Evolutionary conservation across 805 yeast genomes (phyloP), one percentile per base, ranked within the genome.

Genomic region (Candida nitratophila): DNA sequence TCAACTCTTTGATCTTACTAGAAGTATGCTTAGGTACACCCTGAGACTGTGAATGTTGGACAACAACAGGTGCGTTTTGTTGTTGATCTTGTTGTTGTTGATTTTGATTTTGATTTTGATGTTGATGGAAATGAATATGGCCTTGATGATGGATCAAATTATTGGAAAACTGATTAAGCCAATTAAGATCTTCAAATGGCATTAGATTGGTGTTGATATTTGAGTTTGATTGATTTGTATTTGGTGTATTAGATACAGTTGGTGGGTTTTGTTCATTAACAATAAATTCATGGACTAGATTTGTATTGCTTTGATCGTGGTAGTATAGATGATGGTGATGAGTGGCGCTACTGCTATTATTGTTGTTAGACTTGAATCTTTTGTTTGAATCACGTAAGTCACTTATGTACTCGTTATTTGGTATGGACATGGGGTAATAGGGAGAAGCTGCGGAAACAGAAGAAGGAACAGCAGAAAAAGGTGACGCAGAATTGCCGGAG

Each of bases 281-380:
- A 4, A 24, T 24, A 15, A 36, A 22, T 19, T 36, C 39, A 22
- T 36, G 39, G 8, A 22, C 39, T 15, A 36, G 14, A 21, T 36
- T 36, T 14, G 19, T 6, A 22, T 17, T 30, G 10, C 5, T 4
- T 15, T 30, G 31, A 33, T 40, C 37, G 8, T 33, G 37, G 24
- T 39, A 39, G 21, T 40, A 31, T 32, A 24, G 22, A 19, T 40
- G 42, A 31, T 31, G 30, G 30, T 40, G 30, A 16, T 30, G 42
- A 6, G 27, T 24, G 10, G 27, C 10, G 27, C 10, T 33, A 33
- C 8, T 15, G 17, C 20, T 33, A 31, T 31, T 31, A 6, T 6
- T 8, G 17, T 31, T 31, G 15, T 17, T 33, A 9, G 36, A 17
- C 17, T 37, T 22, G 24, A 26, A 22, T 15, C 11, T 22, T 27